Percentiles rank a stretch among this genome's conserved stretches.
Conservation (phyloP, 257 asterid genomes). For the Pogostemon cablin region DNA sequence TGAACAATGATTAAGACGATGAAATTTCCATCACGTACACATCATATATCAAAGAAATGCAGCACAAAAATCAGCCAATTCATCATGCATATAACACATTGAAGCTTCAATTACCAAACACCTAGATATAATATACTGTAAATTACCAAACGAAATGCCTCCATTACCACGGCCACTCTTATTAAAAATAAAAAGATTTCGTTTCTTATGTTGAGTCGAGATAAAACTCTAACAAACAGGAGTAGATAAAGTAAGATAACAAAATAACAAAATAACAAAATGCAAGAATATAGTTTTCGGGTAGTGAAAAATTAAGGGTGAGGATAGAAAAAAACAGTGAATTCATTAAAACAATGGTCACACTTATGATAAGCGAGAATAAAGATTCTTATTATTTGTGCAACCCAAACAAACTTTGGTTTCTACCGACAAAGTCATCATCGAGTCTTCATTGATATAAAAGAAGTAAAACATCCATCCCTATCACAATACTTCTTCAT, state of each 20-base stretch:
- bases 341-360: not conserved
- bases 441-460: conserved; percentile 19
- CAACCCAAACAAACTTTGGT: conserved; percentile 13
- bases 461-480: conserved; percentile 26
- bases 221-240: not conserved
- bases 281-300: not conserved
- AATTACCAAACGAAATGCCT: too few species aligned
- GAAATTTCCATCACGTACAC: too few species aligned
- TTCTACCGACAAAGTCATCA: conserved; percentile 28
- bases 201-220: too few species aligned
- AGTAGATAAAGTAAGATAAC: not conserved
- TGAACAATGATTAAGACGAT: too few species aligned
- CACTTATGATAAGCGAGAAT: conserved; percentile 17
- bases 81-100: too few species aligned
- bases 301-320: not conserved
- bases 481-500: conserved; percentile 29
- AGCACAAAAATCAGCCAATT: too few species aligned
- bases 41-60: too few species aligned
- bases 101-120: too few species aligned
- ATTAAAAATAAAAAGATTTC: too few species aligned
- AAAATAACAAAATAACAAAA: not conserved
- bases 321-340: not conserved
- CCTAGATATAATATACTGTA: too few species aligned
- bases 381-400: conserved; percentile 31
- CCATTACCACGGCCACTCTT: too few species aligned